Evolutionary conservation across 23 red algal species (phyloP).

Genomic region (Gracilaria vermiculophylla): DNA sequence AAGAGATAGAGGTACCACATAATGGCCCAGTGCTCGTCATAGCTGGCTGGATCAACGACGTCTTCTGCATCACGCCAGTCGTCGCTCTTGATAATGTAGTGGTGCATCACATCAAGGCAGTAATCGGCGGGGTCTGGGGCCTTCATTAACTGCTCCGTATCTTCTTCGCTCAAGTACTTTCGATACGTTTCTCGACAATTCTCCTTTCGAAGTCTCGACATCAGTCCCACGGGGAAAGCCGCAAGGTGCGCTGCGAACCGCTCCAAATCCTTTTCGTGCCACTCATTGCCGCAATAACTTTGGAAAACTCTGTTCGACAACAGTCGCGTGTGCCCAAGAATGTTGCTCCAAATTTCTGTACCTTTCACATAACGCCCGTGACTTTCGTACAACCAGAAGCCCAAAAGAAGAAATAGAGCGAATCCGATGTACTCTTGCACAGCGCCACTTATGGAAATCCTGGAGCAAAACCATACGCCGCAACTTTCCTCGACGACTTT

Average conservation of each 20-base stretch:
- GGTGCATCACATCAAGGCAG: conserved; percentile 44
- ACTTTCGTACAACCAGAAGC: conserved; percentile 45
- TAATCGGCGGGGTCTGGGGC: conserved; percentile 13
- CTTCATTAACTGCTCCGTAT: background rate
- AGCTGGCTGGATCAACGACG: background rate
- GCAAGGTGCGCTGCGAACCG: conserved; percentile 20
- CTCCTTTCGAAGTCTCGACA: background rate
- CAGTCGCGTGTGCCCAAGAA: background rate
- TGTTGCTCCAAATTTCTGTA: background rate
- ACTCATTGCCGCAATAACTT: conserved; percentile 11
- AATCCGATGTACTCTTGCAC: conserved; percentile 63
- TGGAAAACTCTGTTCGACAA: conserved; percentile 31
- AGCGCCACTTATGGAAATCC: conserved; percentile 6
- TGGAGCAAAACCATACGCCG: conserved; percentile 26
- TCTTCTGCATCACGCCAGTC: background rate
- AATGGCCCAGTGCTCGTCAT: background rate
- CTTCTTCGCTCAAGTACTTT: conserved; percentile 2
- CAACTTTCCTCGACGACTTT: background rate
- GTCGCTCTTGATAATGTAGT: conserved; percentile 17
- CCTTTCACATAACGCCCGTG: conserved; percentile 48
- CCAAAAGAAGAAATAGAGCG: conserved; percentile 50
- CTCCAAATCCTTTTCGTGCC: conserved; percentile 53
- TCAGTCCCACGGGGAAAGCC: conserved; percentile 26
- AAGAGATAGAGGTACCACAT: conserved; percentile 4
- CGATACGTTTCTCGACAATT: background rate